Conservation (phyloP, 2,329 filamentous ascomycete species). For the Penicillium sumatraense region DNA sequence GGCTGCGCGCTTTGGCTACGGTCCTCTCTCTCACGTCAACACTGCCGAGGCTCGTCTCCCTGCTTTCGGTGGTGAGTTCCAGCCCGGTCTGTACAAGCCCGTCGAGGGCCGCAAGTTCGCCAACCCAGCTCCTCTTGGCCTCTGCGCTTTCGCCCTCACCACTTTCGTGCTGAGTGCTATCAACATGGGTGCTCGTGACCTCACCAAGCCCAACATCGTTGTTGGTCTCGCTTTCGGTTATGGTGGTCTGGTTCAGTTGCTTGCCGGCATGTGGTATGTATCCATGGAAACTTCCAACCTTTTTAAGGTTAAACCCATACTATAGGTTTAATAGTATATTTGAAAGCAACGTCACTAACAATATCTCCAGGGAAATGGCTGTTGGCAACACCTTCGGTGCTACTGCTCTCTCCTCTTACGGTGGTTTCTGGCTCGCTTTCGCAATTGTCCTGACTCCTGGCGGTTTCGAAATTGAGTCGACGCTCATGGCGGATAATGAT, state of each 20-base stretch:
- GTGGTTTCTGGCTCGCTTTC: slow-evolving; percentile 81
- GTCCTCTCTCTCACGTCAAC: slow-evolving; percentile 56
- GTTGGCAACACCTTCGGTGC: slow-evolving; percentile 87
- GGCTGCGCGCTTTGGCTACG: slow-evolving; percentile 55
- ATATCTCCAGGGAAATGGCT: slow-evolving; percentile 72
- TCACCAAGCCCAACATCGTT: slow-evolving; percentile 67
- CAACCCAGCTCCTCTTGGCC: slow-evolving; percentile 78
- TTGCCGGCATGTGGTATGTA: slow-evolving; percentile 82
- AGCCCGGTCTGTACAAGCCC: slow-evolving; percentile 70
- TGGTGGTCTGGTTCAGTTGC: slow-evolving; percentile 76
- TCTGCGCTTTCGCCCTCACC: slow-evolving; percentile 79
- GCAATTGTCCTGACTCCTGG: slow-evolving; percentile 72
- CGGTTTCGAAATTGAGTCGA: slow-evolving; percentile 63
- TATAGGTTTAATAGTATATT: too few species aligned
- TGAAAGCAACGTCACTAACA: neutral
- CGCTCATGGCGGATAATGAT: slow-evolving; percentile 36
- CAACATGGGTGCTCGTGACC: slow-evolving; percentile 69
- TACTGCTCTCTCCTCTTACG: slow-evolving; percentile 79
- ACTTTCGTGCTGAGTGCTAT: slow-evolving; percentile 78
- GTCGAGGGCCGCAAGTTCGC: slow-evolving; percentile 71
- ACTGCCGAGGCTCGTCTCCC: slow-evolving; percentile 54
- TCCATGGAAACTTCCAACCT: neutral
- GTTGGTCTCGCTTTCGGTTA: slow-evolving; percentile 74
- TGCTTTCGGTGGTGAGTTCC: slow-evolving; percentile 74
- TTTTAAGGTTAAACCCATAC: too few species aligned